Conservation (phyloP, 306 rosid genomes). For the Trifolium dubium region DNA sequence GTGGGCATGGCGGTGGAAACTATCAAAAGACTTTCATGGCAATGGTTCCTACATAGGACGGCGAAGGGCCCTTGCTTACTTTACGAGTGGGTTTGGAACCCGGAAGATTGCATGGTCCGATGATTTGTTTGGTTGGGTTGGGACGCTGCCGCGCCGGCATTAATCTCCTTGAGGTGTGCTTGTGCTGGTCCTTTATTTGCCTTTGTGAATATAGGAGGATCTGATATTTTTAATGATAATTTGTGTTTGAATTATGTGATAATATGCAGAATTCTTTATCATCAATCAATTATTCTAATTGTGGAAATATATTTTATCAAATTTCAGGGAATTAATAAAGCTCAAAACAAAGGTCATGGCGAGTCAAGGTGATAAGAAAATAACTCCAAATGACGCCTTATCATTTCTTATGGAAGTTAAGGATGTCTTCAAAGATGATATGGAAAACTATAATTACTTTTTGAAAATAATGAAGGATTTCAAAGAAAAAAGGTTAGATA, state of each 20-base stretch:
- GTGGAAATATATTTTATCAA: slow-evolving; percentile 27
- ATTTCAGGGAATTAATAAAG: slow-evolving; percentile 58
- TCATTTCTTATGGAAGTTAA: slow-evolving; percentile 82
- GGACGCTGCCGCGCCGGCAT: no score
- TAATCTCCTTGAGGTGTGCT: no score
- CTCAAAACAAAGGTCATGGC: slow-evolving; percentile 66
- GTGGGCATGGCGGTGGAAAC: no score
- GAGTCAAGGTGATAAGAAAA: slow-evolving; percentile 67
- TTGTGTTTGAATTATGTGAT: slow-evolving; percentile 31
- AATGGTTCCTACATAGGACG: no score
- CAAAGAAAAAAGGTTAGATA: slow-evolving; percentile 79
- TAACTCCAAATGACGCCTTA: slow-evolving; percentile 79
- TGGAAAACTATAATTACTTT: slow-evolving; percentile 75
- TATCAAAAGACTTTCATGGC: no score
- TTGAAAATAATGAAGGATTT: slow-evolving; percentile 91
- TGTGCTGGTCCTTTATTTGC: no score
- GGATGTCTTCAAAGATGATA: slow-evolving; percentile 83
- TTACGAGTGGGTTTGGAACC: no score
- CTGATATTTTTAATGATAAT: not conserved
- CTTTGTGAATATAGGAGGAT: not conserved
- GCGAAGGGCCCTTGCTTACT: no score
- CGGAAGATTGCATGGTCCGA: no score
- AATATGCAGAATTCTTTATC: slow-evolving; percentile 28
- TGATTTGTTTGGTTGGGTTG: no score
- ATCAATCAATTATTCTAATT: slow-evolving; percentile 8